Evolutionary conservation across 371 early-diverging fungal genomes (phyloP).

Genomic region (Gilbertella persicaria): DNA sequence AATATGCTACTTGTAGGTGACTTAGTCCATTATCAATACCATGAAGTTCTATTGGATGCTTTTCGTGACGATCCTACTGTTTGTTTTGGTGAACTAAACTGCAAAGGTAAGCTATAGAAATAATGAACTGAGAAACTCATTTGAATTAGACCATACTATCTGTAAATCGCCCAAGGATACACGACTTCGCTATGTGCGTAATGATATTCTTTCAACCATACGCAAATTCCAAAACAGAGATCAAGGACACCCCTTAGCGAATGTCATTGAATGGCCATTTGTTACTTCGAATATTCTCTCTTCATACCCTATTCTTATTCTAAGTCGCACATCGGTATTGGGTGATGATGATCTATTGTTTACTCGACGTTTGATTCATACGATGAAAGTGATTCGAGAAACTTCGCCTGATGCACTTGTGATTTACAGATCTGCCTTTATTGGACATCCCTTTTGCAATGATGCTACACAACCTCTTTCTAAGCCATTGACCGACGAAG

Average conservation of each 20-base stretch:
- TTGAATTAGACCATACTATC: slow-evolving; percentile 40
- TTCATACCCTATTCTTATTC: slow-evolving; percentile 47
- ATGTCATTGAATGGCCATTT: slow-evolving; percentile 55
- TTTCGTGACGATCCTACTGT: slow-evolving; percentile 49
- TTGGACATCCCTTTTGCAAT: slow-evolving; percentile 53
- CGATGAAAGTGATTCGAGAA: slow-evolving; percentile 45
- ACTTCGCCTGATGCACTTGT: slow-evolving; percentile 44
- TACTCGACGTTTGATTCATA: slow-evolving; percentile 43
- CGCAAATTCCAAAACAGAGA: slow-evolving; percentile 33
- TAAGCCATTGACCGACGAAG: slow-evolving; percentile 27
- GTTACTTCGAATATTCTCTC: slow-evolving; percentile 36
- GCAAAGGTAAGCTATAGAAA: slow-evolving; percentile 41
- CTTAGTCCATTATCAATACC: slow-evolving; percentile 56
- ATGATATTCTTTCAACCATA: slow-evolving; percentile 53
- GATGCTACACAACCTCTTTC: slow-evolving; percentile 42
- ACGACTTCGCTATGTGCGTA: slow-evolving; percentile 52
- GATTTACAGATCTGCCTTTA: slow-evolving; percentile 55
- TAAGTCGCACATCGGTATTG: slow-evolving; percentile 47
- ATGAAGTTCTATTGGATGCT: slow-evolving; percentile 54
- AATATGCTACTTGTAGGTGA: slow-evolving; percentile 59
- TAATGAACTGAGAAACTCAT: not conserved
- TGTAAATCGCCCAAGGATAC: slow-evolving; percentile 30
- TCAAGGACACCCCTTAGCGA: slow-evolving; percentile 38
- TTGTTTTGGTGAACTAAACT: slow-evolving; percentile 60
- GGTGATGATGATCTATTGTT: slow-evolving; percentile 51